A percentile compares a stretch with the other conserved stretches of the same genome.
Conservation (phyloP, 2,329 filamentous ascomycete species). For the Cytospora leucostoma region DNA sequence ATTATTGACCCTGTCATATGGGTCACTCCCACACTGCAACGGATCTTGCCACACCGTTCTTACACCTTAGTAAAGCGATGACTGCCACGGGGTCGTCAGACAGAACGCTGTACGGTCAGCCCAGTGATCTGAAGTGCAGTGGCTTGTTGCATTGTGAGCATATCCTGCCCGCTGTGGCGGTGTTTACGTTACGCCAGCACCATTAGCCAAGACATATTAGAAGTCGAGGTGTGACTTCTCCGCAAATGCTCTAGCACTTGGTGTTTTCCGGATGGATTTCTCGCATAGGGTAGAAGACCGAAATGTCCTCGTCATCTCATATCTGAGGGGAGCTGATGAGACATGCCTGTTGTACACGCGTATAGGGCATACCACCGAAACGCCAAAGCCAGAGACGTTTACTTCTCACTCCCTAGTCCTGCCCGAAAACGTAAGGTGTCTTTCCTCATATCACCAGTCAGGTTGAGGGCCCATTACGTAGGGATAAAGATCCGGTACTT, state of each 20-base stretch:
- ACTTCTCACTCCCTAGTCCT: neutral
- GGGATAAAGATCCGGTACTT: constrained; percentile 26
- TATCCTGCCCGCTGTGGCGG: neutral
- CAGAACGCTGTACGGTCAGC: neutral
- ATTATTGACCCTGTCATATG: neutral
- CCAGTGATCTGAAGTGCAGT: neutral
- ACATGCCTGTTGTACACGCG: constrained; percentile 7
- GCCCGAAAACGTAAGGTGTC: neutral
- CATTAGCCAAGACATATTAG: neutral
- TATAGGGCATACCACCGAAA: constrained; percentile 2
- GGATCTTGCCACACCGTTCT: too few species aligned
- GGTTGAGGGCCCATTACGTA: constrained; percentile 31
- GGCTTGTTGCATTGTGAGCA: neutral
- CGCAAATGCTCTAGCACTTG: neutral
- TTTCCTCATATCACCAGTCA: constrained; percentile 29
- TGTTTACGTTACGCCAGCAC: neutral
- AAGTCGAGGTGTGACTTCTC: neutral
- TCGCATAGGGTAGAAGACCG: neutral
- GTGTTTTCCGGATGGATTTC: neutral
- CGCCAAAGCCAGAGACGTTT: neutral
- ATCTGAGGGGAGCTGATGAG: constrained; percentile 7
- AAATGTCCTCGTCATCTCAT: constrained; percentile 2
- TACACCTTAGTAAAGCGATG: too few species aligned
- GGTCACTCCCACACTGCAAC: too few species aligned
- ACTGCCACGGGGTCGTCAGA: neutral